Conservation (phyloP, 306 rosid species). For the Cucumis melo region DNA sequence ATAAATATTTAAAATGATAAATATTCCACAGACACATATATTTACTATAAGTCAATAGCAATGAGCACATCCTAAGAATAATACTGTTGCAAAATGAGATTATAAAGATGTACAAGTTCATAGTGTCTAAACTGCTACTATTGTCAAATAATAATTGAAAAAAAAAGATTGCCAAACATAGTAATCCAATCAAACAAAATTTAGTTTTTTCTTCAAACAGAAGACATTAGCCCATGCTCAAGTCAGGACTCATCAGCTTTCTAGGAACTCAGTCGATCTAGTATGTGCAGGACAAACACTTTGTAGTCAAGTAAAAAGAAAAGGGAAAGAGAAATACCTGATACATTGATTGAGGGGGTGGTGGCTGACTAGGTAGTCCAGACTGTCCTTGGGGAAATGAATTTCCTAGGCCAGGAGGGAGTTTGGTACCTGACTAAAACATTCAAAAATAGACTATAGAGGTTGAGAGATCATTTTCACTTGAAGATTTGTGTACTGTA, state of each 20-base stretch:
- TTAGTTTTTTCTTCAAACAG: too few species aligned
- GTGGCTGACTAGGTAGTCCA: constrained; percentile 48
- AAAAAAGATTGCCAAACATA: too few species aligned
- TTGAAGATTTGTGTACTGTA: not conserved
- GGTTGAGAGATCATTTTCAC: not conserved
- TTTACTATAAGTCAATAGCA: not conserved
- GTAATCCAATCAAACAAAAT: too few species aligned
- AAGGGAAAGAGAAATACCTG: constrained; percentile 33
- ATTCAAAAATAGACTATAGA: constrained; percentile 14
- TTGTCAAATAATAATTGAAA: too few species aligned
- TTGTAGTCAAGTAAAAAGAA: not conserved
- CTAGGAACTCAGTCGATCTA: not conserved
- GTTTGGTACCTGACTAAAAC: constrained; percentile 61
- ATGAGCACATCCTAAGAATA: too few species aligned
- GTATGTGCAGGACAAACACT: not conserved
- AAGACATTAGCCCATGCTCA: not conserved
- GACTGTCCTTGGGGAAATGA: constrained; percentile 55
- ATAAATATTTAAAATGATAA: not conserved
- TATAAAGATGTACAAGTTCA: too few species aligned
- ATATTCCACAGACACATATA: not conserved
- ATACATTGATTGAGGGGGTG: constrained; percentile 57
- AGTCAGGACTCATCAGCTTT: not conserved
- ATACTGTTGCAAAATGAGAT: too few species aligned
- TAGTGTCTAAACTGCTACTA: too few species aligned
- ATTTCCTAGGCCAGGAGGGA: constrained; percentile 48